Evolutionary conservation across 805 yeast genomes (phyloP), one percentile per base, ranked within the genome.

Genomic region (Clavispora carvajalis): DNA sequence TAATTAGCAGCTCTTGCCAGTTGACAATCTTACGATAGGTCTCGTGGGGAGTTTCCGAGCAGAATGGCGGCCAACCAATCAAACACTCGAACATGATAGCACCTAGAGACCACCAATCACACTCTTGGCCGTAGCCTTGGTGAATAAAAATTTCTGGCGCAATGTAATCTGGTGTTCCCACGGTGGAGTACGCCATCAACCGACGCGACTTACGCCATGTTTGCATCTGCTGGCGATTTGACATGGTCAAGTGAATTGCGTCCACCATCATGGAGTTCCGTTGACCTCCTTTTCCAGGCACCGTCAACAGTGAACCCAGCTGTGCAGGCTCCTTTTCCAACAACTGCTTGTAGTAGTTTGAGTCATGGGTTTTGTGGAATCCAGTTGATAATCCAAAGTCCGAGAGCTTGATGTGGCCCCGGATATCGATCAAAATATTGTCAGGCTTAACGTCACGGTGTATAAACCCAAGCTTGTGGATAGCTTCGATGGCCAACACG

Each of bases 381-480:
- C 97, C 97, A 0, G 96, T 83, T 54, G 88, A 80, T 48, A 85
- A 68, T 2, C 95, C 95, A 61, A 85, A 85, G 62, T 85, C 95
- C 18, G 80, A 73, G 35, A 80, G 64, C 58, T 80, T 80, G 52
- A 80, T 76, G 58, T 80, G 86, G 10, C 86, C 86, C 16, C 77
- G 69, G 51, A 83, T 84, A 60, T 87, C 96, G 51, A 87, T 86
- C 56, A 87, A 73, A 43, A 87, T 91, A 57, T 93, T 93, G 70
- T 93, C 99, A 0, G 99, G 99, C 63, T 93, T 93, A 55, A 93
- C 91, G 62, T 93, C 99, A 65, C 99, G 77, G 64, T 93, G 99
- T 57, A 93, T 93, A 59, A 89, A 89, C 0, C 96, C 96, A 24
- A 88, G 71, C 60, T 85, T 86, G 65, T 89, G 97, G 51, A 89